Evolutionary conservation across 148 eudicot genomes (phyloP).

Genomic region (Persicaria maculosa): DNA sequence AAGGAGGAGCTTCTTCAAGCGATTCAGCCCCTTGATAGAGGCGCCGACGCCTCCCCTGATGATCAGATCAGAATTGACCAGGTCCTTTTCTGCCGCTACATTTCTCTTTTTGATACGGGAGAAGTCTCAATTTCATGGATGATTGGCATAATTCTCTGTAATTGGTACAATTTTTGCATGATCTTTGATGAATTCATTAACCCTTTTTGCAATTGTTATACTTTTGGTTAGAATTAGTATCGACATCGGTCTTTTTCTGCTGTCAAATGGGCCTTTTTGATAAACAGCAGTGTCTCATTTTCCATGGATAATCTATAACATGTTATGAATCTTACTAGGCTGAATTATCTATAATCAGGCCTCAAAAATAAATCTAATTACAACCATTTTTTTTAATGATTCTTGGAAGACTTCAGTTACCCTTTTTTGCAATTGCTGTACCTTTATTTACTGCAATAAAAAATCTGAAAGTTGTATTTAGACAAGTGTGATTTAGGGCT

Average conservation of each 20-base stretch:
- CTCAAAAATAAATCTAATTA: no score
- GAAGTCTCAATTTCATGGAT: background rate
- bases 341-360: no score
- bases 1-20: conserved; percentile 72
- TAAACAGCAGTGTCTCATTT: no score
- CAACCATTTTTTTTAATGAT: no score
- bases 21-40: conserved; percentile 59
- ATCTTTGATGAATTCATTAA: background rate
- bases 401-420: no score
- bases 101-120: background rate
- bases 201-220: background rate
- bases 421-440: no score
- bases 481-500: no score
- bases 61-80: conserved; percentile 55
- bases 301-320: background rate
- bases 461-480: no score
- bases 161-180: background rate
- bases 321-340: no score
- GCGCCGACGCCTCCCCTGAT: conserved; percentile 65
- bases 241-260: no score
- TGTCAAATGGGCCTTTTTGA: no score
- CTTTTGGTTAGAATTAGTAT: background rate
- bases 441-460: no score
- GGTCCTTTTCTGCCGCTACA: conserved; percentile 18
- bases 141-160: background rate